A percentile compares a stretch with the other conserved stretches of the same genome.
Conservation (phyloP, 768 basidiomycete species). For the Paxillus rubicundulus region DNA sequence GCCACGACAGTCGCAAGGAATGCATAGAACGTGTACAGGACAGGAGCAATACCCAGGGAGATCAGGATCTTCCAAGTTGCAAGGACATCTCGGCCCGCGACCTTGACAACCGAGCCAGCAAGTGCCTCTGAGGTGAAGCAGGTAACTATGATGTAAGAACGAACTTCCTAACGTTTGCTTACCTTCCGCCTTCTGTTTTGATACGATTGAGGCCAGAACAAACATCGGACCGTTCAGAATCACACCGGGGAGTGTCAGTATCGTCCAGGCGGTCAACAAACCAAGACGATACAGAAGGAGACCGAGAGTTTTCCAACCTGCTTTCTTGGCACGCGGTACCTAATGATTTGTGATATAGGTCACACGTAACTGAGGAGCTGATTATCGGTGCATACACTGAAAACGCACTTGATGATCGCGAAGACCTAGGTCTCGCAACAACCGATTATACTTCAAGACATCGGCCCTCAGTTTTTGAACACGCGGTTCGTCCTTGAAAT, state of each 20-base stretch:
- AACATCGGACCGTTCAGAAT: slow-evolving; percentile 93
- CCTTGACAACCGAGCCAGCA: slow-evolving; percentile 91
- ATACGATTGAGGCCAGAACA: slow-evolving; percentile 83
- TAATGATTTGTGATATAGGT: slow-evolving; percentile 23
- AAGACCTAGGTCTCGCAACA: slow-evolving; percentile 84
- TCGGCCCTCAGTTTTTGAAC: slow-evolving; percentile 76
- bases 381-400: neutral
- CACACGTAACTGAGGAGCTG: slow-evolving; percentile 1
- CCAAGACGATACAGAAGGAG: slow-evolving; percentile 79
- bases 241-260: slow-evolving; percentile 85
- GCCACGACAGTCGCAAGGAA: slow-evolving; percentile 72
- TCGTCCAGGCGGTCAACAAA: slow-evolving; percentile 76
- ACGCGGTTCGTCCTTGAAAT: slow-evolving; percentile 90
- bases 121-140: slow-evolving; percentile 69
- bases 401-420: slow-evolving; percentile 83
- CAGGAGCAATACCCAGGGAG: slow-evolving; percentile 84
- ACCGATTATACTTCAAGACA: slow-evolving; percentile 87
- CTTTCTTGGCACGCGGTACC: slow-evolving; percentile 86
- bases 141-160: neutral
- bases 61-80: slow-evolving; percentile 98
- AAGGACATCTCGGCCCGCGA: slow-evolving; percentile 94
- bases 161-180: neutral
- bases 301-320: slow-evolving; percentile 82
- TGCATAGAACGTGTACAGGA: slow-evolving; percentile 83
- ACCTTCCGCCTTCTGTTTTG: slow-evolving; percentile 89